Conservation (phyloP, 2,329 filamentous ascomycete species). For the Penicillium sp. region DNA sequence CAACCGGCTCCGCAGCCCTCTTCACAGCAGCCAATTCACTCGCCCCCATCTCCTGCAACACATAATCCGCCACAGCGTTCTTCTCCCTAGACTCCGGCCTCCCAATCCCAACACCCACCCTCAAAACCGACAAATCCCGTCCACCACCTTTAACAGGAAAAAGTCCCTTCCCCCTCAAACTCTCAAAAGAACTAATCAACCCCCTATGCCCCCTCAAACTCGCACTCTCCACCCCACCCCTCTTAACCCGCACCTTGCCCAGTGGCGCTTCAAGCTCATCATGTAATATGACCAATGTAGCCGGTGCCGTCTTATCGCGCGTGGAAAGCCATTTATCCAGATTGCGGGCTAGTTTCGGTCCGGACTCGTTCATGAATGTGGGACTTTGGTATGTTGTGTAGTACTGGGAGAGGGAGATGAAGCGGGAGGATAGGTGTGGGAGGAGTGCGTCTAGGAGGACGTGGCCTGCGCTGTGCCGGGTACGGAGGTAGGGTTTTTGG, state of each 20-base stretch:
- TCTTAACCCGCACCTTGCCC: constrained; percentile 62
- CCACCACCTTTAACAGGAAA: constrained; percentile 26
- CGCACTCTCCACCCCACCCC: constrained; percentile 50
- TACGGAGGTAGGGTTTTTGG: constrained; percentile 63
- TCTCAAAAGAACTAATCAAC: constrained; percentile 60
- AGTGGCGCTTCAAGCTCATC: constrained; percentile 76
- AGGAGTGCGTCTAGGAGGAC: constrained; percentile 63
- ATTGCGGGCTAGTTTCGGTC: constrained; percentile 62
- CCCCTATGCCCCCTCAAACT: constrained; percentile 72
- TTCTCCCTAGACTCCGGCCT: constrained; percentile 66
- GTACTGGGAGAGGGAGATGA: constrained; percentile 30
- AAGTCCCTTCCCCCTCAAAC: constrained; percentile 45
- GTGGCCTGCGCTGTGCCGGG: constrained; percentile 85
- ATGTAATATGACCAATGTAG: constrained; percentile 70
- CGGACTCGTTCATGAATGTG: constrained; percentile 78
- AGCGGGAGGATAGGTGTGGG: constrained; percentile 45
- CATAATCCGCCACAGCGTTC: constrained; percentile 67
- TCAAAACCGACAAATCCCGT: constrained; percentile 42
- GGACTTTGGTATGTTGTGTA: constrained; percentile 61
- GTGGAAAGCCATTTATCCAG: constrained; percentile 49
- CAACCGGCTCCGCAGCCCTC: constrained; percentile 45
- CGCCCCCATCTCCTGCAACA: constrained; percentile 63
- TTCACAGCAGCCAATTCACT: constrained; percentile 52
- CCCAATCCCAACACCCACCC: constrained; percentile 84
- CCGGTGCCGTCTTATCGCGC: constrained; percentile 4